These are phyloP conservation scores for Auricularia sp. DNA, from an alignment of 768 basidiomycete genomes.

Conservation along the genomic window DNA sequence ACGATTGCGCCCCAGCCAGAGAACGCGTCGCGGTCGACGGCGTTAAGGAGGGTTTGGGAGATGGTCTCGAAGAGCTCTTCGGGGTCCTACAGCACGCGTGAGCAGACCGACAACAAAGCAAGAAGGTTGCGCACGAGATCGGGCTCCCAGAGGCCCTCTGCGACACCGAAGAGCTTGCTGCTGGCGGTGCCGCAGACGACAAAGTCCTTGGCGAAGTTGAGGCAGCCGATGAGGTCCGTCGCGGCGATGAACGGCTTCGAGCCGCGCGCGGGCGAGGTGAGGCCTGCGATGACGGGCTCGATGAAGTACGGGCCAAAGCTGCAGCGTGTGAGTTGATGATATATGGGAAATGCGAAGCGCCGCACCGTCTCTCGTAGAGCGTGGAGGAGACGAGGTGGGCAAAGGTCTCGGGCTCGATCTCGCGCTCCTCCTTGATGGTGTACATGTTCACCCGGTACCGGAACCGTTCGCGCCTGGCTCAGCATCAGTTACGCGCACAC, in stretches of 20 bases:
- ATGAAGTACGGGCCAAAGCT: slow-evolving; percentile 91
- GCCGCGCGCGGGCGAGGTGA: slow-evolving; percentile 28
- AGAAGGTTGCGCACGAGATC: slow-evolving; percentile 44
- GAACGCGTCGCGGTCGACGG: slow-evolving; percentile 90
- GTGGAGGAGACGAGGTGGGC: slow-evolving; percentile 92
- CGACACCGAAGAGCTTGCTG: slow-evolving; percentile 89
- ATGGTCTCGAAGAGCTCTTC: slow-evolving; percentile 99
- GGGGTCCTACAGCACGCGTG: slow-evolving; percentile 39
- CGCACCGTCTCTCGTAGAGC: slow-evolving; percentile 76
- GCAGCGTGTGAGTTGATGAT: not conserved
- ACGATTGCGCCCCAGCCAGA: slow-evolving; percentile 97
- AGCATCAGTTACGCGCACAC: not conserved
- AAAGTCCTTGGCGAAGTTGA: slow-evolving; percentile 94
- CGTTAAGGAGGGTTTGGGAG: slow-evolving; percentile 89
- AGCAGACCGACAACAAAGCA: not conserved
- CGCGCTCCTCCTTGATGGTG: slow-evolving; percentile 96
- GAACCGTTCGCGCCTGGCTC: slow-evolving; percentile 73
- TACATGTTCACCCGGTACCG: slow-evolving; percentile 98
- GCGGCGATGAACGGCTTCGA: slow-evolving; percentile 90
- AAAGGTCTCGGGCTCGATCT: slow-evolving; percentile 94
- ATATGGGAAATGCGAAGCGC: slow-evolving; percentile 1
- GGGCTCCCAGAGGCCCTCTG: slow-evolving; percentile 97
- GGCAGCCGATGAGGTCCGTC: slow-evolving; percentile 87
- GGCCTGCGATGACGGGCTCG: slow-evolving; percentile 92
- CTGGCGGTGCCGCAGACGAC: slow-evolving; percentile 92